Evolutionary conservation across 305 asterid species (phyloP).

Genomic region (Solanum chacoense): DNA sequence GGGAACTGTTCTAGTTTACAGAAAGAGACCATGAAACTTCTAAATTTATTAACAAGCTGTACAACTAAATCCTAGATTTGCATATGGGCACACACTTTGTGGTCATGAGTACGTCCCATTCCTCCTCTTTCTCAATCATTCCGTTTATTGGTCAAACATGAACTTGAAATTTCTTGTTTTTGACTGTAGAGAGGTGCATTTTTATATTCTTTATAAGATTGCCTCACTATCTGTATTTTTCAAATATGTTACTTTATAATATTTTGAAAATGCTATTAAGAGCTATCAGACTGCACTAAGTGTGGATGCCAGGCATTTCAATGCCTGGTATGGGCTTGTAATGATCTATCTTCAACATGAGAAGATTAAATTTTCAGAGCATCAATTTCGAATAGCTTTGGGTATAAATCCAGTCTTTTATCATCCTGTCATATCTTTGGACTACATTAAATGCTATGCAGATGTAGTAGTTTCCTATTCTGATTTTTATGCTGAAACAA

Average conservation of each 20-base stretch:
- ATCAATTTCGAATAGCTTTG: constrained; percentile 81
- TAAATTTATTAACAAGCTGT: constrained; percentile 82
- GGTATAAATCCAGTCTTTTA: constrained; percentile 82
- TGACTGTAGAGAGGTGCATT: background rate
- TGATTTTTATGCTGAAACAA: background rate
- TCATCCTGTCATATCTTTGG: constrained; percentile 87
- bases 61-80: constrained; percentile 83
- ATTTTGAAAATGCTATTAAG: constrained; percentile 81
- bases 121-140: background rate
- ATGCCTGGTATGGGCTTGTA: constrained; percentile 99
- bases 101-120: constrained; percentile 75
- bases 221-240: constrained; percentile 3
- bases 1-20: constrained; percentile 95
- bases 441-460: constrained; percentile 69
- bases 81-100: constrained; percentile 87
- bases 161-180: background rate
- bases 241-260: constrained; percentile 83
- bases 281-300: constrained; percentile 79
- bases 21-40: constrained; percentile 93
- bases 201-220: background rate
- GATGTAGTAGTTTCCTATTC: constrained; percentile 27
- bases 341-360: constrained; percentile 90
- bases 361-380: constrained; percentile 88
- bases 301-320: constrained; percentile 80
- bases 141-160: background rate